Conservation (phyloP, 1,139 yeast species). For the Casaregolazyma lundiana region DNA sequence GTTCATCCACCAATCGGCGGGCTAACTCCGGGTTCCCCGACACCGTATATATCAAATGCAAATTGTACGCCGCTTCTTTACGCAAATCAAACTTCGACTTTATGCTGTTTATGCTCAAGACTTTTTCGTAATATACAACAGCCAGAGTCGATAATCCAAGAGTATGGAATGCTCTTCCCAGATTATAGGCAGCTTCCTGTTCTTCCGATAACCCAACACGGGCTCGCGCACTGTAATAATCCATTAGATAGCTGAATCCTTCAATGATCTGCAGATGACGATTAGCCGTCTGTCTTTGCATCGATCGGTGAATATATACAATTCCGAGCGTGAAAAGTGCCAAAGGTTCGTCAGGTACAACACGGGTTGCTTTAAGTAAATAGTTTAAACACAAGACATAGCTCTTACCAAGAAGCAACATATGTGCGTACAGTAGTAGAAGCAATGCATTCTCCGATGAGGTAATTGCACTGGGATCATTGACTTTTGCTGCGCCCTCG, state of each 20-base stretch:
- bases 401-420: constrained; percentile 77
- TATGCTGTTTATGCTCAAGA: constrained; percentile 41
- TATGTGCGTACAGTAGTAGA: constrained; percentile 70
- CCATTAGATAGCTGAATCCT: constrained; percentile 72
- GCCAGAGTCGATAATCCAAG: constrained; percentile 75
- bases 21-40: constrained; percentile 72
- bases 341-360: constrained; percentile 66
- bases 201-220: constrained; percentile 45
- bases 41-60: constrained; percentile 65
- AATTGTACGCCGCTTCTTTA: constrained; percentile 81
- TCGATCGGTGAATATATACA: constrained; percentile 83
- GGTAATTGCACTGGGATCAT: constrained; percentile 41
- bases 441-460: constrained; percentile 59
- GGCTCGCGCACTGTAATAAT: constrained; percentile 52
- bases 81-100: constrained; percentile 51
- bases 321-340: constrained; percentile 69
- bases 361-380: constrained; percentile 47
- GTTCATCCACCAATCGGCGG: constrained; percentile 55
- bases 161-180: constrained; percentile 82
- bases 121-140: constrained; percentile 63
- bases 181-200: constrained; percentile 78
- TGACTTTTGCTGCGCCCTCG: constrained; percentile 74
- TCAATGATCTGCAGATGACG: constrained; percentile 84
- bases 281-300: constrained; percentile 83
- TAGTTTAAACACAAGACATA: constrained; percentile 69